Conservation (phyloP, 306 rosid species). For the Albizia julibrissin region DNA sequence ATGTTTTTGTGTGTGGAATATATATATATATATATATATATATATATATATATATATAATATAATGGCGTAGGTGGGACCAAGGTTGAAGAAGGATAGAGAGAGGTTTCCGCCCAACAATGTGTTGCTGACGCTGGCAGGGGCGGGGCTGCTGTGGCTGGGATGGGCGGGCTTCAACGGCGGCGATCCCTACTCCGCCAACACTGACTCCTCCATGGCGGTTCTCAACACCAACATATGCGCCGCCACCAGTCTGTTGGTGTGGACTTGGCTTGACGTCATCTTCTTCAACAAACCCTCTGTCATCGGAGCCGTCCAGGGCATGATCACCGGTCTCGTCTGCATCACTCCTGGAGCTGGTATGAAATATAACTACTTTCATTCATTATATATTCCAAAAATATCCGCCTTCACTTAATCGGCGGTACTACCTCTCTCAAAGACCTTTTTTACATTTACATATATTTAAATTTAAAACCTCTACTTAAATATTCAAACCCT, state of each 20-base stretch:
- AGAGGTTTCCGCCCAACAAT: conserved; percentile 60
- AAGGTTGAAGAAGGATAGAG: conserved; percentile 43
- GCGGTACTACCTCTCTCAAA: no score
- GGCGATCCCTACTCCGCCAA: conserved; percentile 61
- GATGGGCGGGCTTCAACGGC: conserved; percentile 66
- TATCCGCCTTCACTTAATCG: no score
- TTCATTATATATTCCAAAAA: no score
- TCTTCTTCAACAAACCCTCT: conserved; percentile 55
- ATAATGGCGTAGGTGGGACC: conserved; percentile 47
- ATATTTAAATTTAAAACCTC: no score
- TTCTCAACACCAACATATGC: conserved; percentile 58
- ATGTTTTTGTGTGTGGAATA: no score
- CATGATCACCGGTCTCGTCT: conserved; percentile 64
- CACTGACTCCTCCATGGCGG: conserved; percentile 54
- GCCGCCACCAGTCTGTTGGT: conserved; percentile 58
- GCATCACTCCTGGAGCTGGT: conserved; percentile 66
- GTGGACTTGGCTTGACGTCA: conserved; percentile 56
- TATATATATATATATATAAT: no score
- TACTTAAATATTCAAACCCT: no score
- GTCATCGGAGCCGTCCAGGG: conserved; percentile 67
- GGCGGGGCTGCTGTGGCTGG: conserved; percentile 57
- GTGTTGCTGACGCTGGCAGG: conserved; percentile 52
- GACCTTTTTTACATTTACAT: no score
- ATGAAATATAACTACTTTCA: no score
- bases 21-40: no score